A percentile compares a stretch with the other conserved stretches of the same genome.
Evolutionary conservation across 2,329 filamentous ascomycete species (phyloP).

Genomic region (Alternaria sp.): DNA sequence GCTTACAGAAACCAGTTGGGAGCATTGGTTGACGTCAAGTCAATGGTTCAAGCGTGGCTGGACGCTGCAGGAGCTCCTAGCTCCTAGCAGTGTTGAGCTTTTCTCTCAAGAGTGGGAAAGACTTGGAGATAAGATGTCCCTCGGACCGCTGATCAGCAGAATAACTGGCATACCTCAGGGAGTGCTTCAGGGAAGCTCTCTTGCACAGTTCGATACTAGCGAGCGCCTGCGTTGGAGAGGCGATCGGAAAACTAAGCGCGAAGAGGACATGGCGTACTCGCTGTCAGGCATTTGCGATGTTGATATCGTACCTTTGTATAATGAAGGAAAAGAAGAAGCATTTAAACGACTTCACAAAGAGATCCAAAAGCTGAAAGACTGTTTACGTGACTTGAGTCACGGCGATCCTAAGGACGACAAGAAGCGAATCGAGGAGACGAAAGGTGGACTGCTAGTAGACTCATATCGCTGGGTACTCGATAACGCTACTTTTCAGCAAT

Average conservation of each 20-base stretch:
- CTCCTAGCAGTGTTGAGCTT: slow-evolving; percentile 16
- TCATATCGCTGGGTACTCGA: no score
- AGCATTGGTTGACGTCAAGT: background rate
- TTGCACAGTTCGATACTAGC: background rate
- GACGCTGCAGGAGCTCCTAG: background rate
- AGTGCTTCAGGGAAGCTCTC: background rate
- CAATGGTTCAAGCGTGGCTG: background rate
- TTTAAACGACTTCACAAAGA: background rate
- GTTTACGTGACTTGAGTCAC: background rate
- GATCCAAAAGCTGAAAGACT: background rate
- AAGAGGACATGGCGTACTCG: slow-evolving; percentile 5
- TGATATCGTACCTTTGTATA: background rate
- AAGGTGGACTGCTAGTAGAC: slow-evolving; percentile 4
- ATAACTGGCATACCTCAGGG: no score
- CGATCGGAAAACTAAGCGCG: background rate
- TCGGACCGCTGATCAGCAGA: background rate
- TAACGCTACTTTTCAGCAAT: fast-evolving
- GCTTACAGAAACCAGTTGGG: fast-evolving
- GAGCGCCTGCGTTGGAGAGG: background rate
- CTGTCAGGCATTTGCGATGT: background rate
- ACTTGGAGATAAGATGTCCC: slow-evolving; percentile 17
- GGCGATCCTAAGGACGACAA: background rate
- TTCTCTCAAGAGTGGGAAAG: slow-evolving; percentile 17
- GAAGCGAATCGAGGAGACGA: background rate
- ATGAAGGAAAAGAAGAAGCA: background rate